Evolutionary conservation across 108 stramenopile species (phyloP).

Genomic region (Poteriospumella lacustris): DNA sequence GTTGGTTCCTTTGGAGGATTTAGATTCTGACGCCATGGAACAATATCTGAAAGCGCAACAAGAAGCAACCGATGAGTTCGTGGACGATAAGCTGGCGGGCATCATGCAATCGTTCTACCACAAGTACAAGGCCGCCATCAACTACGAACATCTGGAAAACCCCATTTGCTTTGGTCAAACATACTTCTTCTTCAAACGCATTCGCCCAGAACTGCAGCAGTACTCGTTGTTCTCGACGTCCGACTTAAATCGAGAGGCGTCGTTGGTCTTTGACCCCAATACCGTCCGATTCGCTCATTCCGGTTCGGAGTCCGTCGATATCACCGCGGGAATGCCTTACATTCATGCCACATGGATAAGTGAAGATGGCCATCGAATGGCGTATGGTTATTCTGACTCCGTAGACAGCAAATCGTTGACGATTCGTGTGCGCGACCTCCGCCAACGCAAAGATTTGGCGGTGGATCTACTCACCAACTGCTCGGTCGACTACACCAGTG

Average conservation of each 20-base stretch:
- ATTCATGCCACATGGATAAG: constrained; percentile 17
- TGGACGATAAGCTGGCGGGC: too few species aligned
- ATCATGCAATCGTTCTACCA: too few species aligned
- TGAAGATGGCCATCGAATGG: neutral
- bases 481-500: neutral
- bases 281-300: neutral
- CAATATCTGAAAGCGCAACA: too few species aligned
- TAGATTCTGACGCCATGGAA: too few species aligned
- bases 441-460: neutral
- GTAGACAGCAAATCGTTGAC: neutral
- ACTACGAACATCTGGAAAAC: neutral
- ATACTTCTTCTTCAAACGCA: neutral
- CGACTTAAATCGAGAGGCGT: neutral
- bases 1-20: too few species aligned
- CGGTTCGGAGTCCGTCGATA: neutral
- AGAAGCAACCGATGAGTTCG: too few species aligned
- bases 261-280: neutral
- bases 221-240: neutral
- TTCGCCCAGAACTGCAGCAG: neutral
- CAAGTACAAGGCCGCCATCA: too few species aligned
- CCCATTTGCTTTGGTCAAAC: neutral
- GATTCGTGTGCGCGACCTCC: neutral
- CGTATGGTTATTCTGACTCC: neutral
- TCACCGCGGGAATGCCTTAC: neutral
- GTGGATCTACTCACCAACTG: neutral